Base-by-base conservation (phyloP, 768 basidiomycete species). In the Lenzites betulinus region DNA sequence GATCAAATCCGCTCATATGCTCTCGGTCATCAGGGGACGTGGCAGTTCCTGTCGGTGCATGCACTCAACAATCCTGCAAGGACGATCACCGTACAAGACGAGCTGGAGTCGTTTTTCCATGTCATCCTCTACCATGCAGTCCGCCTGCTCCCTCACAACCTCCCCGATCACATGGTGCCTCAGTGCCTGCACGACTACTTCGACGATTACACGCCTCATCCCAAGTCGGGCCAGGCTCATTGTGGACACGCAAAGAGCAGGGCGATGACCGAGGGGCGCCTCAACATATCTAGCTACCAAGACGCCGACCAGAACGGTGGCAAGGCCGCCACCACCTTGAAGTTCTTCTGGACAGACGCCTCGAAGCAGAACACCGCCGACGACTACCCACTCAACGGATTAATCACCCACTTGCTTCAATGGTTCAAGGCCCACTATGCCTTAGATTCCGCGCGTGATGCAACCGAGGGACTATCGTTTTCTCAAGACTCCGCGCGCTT, bases 141-240 rank as follows among this genome's bases (percentile, higher is more conserved):
- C 48, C 62, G 64, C 16, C 36, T 53, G n/a, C 62, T 66, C 15
- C 60, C 38, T 1, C 38, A 50, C 48, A 69, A 51, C 56, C 55
- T 55, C 35, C 58, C 53, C 12, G 55, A 65, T 20, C 9, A 22
- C 0, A 15, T 26, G 25, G 65, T 52, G 0, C 60, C 55, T 20
- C 54, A 39, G 42, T 64, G 62, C 36, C 46, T 46, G n/a, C 60
- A 66, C 36, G 39, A 42, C 20, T 55, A 51, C 43, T 62, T 52
- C 42, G 54, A 56, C n/a, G 60, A 38, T 22, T 51, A 26, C 51
- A 18, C 49, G 4, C 1, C 18, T 1, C 18, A 22, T 28, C 9
- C 30, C 11, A 33, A 5, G 30, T 33, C 11, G 26, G 30, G 20
- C 1, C 49, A 20, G n/a, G n/a, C n/a, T 50, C 15, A 18, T 1